phyloP scores from a whole-genome alignment of 2,329 filamentous ascomycete genomes.

The Arthrinium phaeospermum region DNA sequence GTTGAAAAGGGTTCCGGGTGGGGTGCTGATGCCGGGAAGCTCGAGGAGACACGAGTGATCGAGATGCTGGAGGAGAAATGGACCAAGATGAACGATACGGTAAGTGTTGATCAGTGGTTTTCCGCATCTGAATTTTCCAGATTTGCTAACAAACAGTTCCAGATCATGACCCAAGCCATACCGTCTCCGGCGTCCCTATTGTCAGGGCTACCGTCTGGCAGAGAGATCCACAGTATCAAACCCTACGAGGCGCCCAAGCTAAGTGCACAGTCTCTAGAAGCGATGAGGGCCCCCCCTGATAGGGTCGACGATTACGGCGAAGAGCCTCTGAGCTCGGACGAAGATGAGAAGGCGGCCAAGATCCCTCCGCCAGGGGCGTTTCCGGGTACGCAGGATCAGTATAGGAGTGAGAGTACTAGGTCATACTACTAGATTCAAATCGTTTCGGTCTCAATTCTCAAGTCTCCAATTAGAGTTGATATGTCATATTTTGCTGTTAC shows the following conservation, averaged over 20 bases:
- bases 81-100: conserved; percentile 91
- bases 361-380: conserved; percentile 36
- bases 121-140: too few relatives aligned
- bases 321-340: conserved; percentile 50
- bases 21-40: conserved; percentile 82
- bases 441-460: not conserved
- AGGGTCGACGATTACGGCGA: conserved; percentile 47
- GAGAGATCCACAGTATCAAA: conserved; percentile 80
- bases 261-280: conserved; percentile 67
- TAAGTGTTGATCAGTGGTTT: conserved; percentile 48
- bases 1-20: conserved; percentile 76
- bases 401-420: conserved; percentile 35
- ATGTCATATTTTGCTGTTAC: not conserved
- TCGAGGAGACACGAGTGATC: conserved; percentile 84
- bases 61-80: conserved; percentile 89
- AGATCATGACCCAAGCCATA: conserved; percentile 82
- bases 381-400: conserved; percentile 35
- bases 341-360: conserved; percentile 44
- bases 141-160: not conserved
- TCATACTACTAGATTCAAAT: conserved; percentile 37
- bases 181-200: conserved; percentile 75
- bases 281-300: conserved; percentile 62
- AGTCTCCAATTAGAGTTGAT: not conserved
- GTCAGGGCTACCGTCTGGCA: conserved; percentile 82
- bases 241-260: conserved; percentile 70